Percentiles rank a stretch among this genome's conserved stretches.
phyloP scores from a whole-genome alignment of 176 grass and related monocot species.

The Aegilops speltoides region DNA sequence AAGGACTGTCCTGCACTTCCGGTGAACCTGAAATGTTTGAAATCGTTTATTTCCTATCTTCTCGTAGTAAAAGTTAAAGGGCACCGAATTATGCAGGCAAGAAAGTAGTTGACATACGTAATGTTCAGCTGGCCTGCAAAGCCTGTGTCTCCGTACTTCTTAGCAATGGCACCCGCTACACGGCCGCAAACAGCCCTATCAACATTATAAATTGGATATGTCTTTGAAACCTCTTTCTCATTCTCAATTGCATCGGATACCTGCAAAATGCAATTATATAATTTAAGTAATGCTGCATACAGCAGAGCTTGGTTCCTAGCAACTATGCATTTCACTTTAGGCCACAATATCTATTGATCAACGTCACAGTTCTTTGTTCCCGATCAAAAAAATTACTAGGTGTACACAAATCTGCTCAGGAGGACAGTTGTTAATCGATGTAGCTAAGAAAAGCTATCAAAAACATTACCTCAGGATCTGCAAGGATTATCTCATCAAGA shows the following conservation, averaged over 20 bases:
- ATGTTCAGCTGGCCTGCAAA: conserved; percentile 95
- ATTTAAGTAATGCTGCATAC: conserved; percentile 32
- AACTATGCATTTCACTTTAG: conserved; percentile 14
- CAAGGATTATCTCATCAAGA: conserved; percentile 88
- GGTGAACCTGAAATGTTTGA: conserved; percentile 66
- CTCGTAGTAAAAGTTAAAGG: conserved; percentile 11
- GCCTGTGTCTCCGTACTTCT: conserved; percentile 95
- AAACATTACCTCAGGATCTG: conserved; percentile 74
- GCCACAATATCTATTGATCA: conserved; percentile 1
- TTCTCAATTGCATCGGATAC: conserved; percentile 86
- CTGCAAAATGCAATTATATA: conserved; percentile 42
- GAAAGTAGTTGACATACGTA: conserved; percentile 58
- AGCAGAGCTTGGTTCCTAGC: neutral
- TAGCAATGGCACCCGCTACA: conserved; percentile 94
- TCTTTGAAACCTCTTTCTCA: conserved; percentile 87
- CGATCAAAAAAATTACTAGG: neutral
- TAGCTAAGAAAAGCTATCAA: conserved; percentile 5
- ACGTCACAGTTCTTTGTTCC: conserved; percentile 30
- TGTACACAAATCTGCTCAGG: conserved; percentile 18
- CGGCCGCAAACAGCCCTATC: conserved; percentile 96
- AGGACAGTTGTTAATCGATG: conserved; percentile 11
- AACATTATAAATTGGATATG: conserved; percentile 85
- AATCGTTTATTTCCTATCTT: conserved; percentile 30
- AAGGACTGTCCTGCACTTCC: conserved; percentile 99
- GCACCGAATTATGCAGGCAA: conserved; percentile 15